These are phyloP conservation scores for Dryadomyces quercus-mongolicae DNA, from an alignment of 2,329 filamentous ascomycete genomes.

Conservation along the genomic window DNA sequence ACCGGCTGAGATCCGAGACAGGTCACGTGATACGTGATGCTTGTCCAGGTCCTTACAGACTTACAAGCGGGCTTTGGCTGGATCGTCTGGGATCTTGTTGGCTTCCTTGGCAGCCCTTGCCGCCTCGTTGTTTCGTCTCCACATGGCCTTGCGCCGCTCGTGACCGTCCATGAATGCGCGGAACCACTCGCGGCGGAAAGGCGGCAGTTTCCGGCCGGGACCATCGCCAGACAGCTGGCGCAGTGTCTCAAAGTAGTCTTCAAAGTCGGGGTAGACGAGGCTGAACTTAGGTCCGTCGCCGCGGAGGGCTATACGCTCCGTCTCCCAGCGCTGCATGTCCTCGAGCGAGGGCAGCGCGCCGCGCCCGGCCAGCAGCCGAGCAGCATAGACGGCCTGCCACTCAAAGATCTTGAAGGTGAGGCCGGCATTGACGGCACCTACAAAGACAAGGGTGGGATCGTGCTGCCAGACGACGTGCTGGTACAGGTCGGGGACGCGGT, in stretches of 20 bases:
- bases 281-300: constrained; percentile 47
- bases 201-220: constrained; percentile 4
- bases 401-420: constrained; percentile 59
- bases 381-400: constrained; percentile 53
- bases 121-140: constrained; percentile 4
- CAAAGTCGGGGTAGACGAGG: constrained; percentile 48
- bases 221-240: constrained; percentile 33
- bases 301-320: constrained; percentile 34
- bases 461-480: constrained; percentile 43
- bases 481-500: constrained; percentile 42
- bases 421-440: constrained; percentile 44
- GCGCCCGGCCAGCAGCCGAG: constrained; percentile 43
- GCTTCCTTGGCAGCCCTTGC: not conserved
- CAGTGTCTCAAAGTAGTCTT: constrained; percentile 50
- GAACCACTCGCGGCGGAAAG: constrained; percentile 5
- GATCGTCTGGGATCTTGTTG: not conserved
- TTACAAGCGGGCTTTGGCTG: not conserved
- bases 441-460: constrained; percentile 43
- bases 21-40: too few species aligned
- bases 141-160: constrained; percentile 9
- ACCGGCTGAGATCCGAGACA: too few species aligned
- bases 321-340: constrained; percentile 45
- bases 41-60: too few species aligned
- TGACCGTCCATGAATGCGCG: constrained; percentile 7
- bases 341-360: constrained; percentile 33